Conservation (phyloP, 352 stramenopile genomes). For the Globisporangium alternatum region DNA sequence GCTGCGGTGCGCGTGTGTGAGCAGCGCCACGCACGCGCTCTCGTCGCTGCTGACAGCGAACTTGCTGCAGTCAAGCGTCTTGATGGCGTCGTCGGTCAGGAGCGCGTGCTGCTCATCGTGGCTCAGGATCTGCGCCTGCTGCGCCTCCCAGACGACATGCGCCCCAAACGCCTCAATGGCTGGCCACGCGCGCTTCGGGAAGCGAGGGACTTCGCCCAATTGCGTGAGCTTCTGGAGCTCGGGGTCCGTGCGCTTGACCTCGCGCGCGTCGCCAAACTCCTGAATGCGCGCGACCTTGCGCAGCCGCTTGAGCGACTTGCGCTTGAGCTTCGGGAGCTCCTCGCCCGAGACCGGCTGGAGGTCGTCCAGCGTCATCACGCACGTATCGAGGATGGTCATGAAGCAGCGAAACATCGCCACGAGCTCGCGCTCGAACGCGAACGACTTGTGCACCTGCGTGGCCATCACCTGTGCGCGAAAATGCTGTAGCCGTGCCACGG, state of each 20-base stretch:
- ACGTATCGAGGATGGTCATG: constrained; percentile 50
- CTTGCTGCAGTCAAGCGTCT: constrained; percentile 15
- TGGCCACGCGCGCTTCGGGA: constrained; percentile 45
- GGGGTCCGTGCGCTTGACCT: constrained; percentile 40
- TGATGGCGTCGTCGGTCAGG: constrained; percentile 22
- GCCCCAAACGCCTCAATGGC: constrained; percentile 46
- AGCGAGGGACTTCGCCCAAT: constrained; percentile 43
- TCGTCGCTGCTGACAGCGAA: constrained; percentile 23
- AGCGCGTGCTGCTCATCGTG: constrained; percentile 17
- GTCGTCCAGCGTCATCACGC: constrained; percentile 60
- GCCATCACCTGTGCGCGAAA: constrained; percentile 34
- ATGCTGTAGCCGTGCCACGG: constrained; percentile 25
- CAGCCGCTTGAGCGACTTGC: constrained; percentile 70
- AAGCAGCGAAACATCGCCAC: constrained; percentile 41
- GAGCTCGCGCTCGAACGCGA: constrained; percentile 50
- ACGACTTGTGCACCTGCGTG: constrained; percentile 26
- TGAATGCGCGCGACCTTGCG: constrained; percentile 57
- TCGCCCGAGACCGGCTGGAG: constrained; percentile 44
- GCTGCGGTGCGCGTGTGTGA: constrained; percentile 59
- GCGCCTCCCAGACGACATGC: constrained; percentile 24
- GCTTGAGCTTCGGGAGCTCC: constrained; percentile 47
- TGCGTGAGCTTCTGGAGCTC: constrained; percentile 48
- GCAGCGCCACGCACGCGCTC: constrained; percentile 37
- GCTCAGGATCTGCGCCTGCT: constrained; percentile 19
- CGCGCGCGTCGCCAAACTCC: constrained; percentile 49